A percentile compares a stretch with the other conserved stretches of the same genome.
These are phyloP conservation scores for Aechmea fasciata DNA, from an alignment of 176 grass and related monocot genomes.

Conservation along the genomic window DNA sequence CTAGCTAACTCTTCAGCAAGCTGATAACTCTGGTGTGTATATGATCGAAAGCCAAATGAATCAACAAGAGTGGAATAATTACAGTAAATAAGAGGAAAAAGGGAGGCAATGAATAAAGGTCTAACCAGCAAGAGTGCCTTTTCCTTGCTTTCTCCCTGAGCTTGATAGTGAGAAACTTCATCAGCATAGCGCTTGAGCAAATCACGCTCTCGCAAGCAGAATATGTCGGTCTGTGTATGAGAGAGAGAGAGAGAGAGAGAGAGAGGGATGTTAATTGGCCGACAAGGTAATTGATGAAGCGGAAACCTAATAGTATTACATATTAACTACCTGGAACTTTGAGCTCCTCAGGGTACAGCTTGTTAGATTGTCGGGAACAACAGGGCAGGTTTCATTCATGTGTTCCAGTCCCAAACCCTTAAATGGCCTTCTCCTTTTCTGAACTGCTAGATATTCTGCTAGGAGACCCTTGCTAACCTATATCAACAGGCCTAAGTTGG, in stretches of 20 bases:
- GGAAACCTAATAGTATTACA: not conserved
- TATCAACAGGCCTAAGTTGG: conserved; percentile 21
- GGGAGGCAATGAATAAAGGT: conserved; percentile 3
- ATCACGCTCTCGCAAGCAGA: conserved; percentile 83
- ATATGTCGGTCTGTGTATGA: conserved; percentile 56
- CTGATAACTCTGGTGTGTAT: conserved; percentile 64
- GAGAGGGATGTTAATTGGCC: not conserved
- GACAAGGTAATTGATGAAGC: not conserved
- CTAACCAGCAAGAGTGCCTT: conserved; percentile 77
- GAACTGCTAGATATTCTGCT: conserved; percentile 53
- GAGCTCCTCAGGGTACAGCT: conserved; percentile 56
- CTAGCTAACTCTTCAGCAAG: conserved; percentile 77
- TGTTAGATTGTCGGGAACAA: conserved; percentile 60
- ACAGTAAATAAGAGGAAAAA: conserved; percentile 10
- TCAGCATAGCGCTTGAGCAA: conserved; percentile 50
- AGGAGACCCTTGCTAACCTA: conserved; percentile 98
- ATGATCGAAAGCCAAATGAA: not conserved
- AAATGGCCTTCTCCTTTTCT: conserved; percentile 61
- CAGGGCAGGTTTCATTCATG: conserved; percentile 63
- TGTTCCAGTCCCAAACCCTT: conserved; percentile 82
- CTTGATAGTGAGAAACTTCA: conserved; percentile 57
- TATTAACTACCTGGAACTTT: conserved; percentile 66
- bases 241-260: conserved; percentile 3
- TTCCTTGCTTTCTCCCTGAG: conserved; percentile 59
- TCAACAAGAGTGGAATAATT: conserved; percentile 2